phyloP scores from a whole-genome alignment of 805 yeast species.

The Candida montana region DNA sequence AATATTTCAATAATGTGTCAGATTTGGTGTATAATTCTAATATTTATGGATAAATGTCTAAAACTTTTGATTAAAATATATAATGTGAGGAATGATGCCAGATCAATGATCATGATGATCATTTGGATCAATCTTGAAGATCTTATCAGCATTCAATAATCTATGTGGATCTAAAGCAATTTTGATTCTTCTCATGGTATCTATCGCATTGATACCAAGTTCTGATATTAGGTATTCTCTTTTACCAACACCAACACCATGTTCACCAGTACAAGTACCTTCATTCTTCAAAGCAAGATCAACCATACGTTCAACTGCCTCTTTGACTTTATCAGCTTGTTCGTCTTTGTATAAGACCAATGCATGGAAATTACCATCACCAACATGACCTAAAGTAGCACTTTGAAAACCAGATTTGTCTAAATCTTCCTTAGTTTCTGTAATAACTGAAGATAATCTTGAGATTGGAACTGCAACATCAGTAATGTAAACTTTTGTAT shows the following conservation, averaged over 20 bases:
- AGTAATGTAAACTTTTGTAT: constrained; percentile 62
- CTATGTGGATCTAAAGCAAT: constrained; percentile 69
- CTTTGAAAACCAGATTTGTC: constrained; percentile 45
- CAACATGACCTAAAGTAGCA: constrained; percentile 74
- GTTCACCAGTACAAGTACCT: constrained; percentile 86
- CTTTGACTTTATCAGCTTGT: constrained; percentile 40
- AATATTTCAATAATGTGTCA: too few species aligned
- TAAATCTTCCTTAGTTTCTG: constrained; percentile 55
- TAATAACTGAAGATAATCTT: constrained; percentile 54
- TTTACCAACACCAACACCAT: constrained; percentile 81
- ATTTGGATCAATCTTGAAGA: constrained; percentile 61
- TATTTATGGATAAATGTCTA: too few species aligned
- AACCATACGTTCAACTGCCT: constrained; percentile 57
- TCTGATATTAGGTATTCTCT: constrained; percentile 55
- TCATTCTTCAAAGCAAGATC: constrained; percentile 60
- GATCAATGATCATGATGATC: constrained; percentile 26
- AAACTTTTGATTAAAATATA: too few species aligned
- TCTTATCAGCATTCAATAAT: constrained; percentile 73
- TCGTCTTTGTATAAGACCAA: constrained; percentile 54
- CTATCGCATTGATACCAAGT: constrained; percentile 62
- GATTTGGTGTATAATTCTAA: too few species aligned
- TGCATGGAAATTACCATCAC: constrained; percentile 80
- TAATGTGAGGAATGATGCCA: too few species aligned
- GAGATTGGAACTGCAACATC: constrained; percentile 84
- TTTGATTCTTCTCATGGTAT: constrained; percentile 69